Conservation (phyloP, 805 yeast species). For the Cyberlindnera galapagoensis region DNA sequence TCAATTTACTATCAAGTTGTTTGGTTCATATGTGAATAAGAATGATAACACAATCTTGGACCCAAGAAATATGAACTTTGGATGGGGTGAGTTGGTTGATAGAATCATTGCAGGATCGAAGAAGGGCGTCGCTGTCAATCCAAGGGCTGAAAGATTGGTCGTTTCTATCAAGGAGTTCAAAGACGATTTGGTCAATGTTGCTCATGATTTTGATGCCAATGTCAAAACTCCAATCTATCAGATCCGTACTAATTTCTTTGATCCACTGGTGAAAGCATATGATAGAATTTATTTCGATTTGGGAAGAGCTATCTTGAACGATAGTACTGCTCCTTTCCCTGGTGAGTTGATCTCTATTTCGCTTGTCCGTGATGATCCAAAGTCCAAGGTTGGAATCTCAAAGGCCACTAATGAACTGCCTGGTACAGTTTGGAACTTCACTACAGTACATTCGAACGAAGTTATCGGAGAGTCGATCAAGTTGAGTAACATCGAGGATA, state of each 20-base stretch:
- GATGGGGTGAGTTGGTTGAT: constrained; percentile 87
- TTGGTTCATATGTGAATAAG: constrained; percentile 54
- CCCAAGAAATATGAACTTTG: constrained; percentile 45
- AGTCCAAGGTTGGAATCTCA: constrained; percentile 47
- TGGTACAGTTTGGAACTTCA: constrained; percentile 56
- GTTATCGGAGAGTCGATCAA: constrained; percentile 64
- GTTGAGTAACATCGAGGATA: constrained; percentile 49
- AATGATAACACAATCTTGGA: constrained; percentile 27
- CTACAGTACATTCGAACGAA: constrained; percentile 68
- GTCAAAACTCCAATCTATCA: constrained; percentile 51
- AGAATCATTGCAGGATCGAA: constrained; percentile 70
- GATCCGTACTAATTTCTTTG: constrained; percentile 58
- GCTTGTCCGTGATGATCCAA: constrained; percentile 46
- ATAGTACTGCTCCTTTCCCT: constrained; percentile 24
- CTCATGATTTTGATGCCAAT: constrained; percentile 28
- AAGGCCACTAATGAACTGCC: constrained; percentile 59
- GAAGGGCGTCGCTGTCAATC: constrained; percentile 73
- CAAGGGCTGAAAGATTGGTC: constrained; percentile 66
- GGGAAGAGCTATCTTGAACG: constrained; percentile 38
- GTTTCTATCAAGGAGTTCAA: constrained; percentile 71
- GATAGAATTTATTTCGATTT: constrained; percentile 56
- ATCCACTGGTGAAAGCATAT: constrained; percentile 51
- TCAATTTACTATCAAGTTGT: constrained; percentile 64
- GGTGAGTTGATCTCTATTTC: constrained; percentile 35
- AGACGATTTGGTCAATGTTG: constrained; percentile 31